Evolutionary conservation across 352 stramenopile genomes (phyloP).

Genomic region (Phytophthora nicotianae): DNA sequence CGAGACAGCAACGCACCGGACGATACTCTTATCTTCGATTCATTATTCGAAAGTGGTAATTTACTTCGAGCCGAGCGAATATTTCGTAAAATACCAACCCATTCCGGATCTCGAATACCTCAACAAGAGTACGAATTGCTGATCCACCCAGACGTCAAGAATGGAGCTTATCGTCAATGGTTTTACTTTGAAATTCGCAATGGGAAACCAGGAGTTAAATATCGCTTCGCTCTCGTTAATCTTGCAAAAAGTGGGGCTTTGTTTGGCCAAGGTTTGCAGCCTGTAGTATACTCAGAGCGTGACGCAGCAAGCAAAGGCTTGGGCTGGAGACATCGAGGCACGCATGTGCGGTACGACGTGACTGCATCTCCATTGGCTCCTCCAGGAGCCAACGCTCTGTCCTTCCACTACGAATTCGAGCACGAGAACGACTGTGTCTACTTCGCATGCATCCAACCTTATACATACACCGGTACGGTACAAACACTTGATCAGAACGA

Average conservation of each 20-base stretch:
- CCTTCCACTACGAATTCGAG: conserved; percentile 77
- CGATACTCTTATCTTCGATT: conserved; percentile 74
- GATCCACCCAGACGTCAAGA: conserved; percentile 82
- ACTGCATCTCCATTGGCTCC: conserved; percentile 39
- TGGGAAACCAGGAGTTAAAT: conserved; percentile 43
- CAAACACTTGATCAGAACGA: neutral
- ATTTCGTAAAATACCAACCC: conserved; percentile 31
- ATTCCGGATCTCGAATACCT: neutral
- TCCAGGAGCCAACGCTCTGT: conserved; percentile 58
- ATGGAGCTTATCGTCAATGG: conserved; percentile 88
- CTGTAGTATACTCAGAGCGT: conserved; percentile 76
- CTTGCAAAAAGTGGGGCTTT: conserved; percentile 83
- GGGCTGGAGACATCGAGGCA: conserved; percentile 70
- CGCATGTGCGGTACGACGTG: conserved; percentile 66
- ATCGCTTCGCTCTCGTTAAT: conserved; percentile 83
- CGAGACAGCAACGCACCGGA: conserved; percentile 37
- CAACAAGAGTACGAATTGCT: conserved; percentile 76
- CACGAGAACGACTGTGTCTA: conserved; percentile 74
- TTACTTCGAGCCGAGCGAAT: conserved; percentile 66
- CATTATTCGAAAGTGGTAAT: conserved; percentile 82
- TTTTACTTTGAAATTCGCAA: conserved; percentile 91
- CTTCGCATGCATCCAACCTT: conserved; percentile 87
- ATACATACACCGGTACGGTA: conserved; percentile 82
- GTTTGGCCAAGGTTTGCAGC: conserved; percentile 82
- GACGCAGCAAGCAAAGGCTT: conserved; percentile 43